A percentile compares a stretch with the other conserved stretches of the same genome.
Conservation (phyloP, 2,329 filamentous ascomycete species). For the Penicillium sclerotigenum region DNA sequence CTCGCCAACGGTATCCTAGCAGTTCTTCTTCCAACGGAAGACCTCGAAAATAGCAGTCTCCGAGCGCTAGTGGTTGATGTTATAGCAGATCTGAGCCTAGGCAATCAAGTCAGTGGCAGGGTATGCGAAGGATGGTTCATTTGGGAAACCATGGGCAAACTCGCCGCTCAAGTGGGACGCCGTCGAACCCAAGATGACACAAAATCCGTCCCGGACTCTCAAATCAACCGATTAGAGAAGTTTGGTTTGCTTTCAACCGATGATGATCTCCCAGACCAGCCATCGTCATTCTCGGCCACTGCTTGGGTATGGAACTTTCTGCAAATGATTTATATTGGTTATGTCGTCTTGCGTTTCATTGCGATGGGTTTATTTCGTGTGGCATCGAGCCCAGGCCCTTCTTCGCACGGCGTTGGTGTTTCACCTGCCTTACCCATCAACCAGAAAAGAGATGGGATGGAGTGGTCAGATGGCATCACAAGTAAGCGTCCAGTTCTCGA, state of each 20-base stretch:
- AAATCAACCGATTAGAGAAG: constrained; percentile 51
- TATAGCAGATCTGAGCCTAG: constrained; percentile 83
- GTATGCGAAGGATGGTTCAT: constrained; percentile 84
- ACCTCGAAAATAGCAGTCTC: constrained; percentile 82
- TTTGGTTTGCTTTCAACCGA: constrained; percentile 53
- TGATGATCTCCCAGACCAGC: constrained; percentile 27
- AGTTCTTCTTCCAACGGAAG: constrained; percentile 84
- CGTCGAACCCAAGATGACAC: constrained; percentile 10
- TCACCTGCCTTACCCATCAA: constrained; percentile 25
- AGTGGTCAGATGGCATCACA: constrained; percentile 25
- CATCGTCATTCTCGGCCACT: constrained; percentile 36
- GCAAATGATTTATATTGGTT: constrained; percentile 51
- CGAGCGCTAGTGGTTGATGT: constrained; percentile 81
- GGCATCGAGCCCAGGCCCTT: constrained; percentile 56
- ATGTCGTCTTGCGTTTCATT: constrained; percentile 64
- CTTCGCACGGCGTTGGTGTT: constrained; percentile 35
- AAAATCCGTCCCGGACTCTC: constrained; percentile 14
- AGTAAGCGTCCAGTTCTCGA: constrained; percentile 62
- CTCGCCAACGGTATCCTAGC: constrained; percentile 79
- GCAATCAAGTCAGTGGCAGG: constrained; percentile 74
- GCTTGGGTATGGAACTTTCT: constrained; percentile 52
- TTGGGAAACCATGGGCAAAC: constrained; percentile 77
- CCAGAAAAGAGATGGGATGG: constrained; percentile 29
- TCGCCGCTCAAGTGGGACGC: constrained; percentile 51
- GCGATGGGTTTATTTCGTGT: constrained; percentile 64